These are phyloP conservation scores for Neonectria hederae DNA, from an alignment of 2,329 filamentous ascomycete species.

Conservation along the genomic window DNA sequence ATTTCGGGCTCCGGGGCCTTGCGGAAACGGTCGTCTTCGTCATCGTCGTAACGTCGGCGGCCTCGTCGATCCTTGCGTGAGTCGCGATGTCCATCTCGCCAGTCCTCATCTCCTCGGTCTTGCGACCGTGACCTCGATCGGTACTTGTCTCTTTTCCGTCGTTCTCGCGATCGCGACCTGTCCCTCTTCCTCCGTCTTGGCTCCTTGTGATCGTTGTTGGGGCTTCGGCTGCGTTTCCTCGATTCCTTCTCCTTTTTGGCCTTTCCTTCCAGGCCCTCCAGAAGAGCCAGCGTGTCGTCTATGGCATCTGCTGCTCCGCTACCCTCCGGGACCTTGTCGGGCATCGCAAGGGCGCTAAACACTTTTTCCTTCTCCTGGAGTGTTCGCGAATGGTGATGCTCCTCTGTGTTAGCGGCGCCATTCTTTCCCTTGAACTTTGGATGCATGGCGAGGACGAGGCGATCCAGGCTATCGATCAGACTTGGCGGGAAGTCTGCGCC, in stretches of 20 bases:
- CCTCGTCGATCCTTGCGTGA: slow-evolving; percentile 47
- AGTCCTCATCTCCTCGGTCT: slow-evolving; percentile 58
- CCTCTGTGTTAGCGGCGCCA: slow-evolving; percentile 50
- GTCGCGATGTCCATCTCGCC: slow-evolving; percentile 48
- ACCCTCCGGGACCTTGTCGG: slow-evolving; percentile 70
- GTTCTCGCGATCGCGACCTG: slow-evolving; percentile 54
- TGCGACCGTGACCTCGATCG: slow-evolving; percentile 52
- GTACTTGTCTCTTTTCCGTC: slow-evolving; percentile 48
- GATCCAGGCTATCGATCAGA: slow-evolving; percentile 90
- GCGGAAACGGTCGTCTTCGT: slow-evolving; percentile 68
- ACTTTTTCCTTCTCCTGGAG: slow-evolving; percentile 80
- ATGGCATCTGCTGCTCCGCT: slow-evolving; percentile 69
- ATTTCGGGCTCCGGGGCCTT: slow-evolving; percentile 76
- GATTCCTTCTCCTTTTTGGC: slow-evolving; percentile 58
- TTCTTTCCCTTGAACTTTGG: slow-evolving; percentile 79
- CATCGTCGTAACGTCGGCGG: slow-evolving; percentile 52
- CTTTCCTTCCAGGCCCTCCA: slow-evolving; percentile 86
- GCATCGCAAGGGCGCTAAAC: slow-evolving; percentile 90
- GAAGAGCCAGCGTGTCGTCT: slow-evolving; percentile 89
- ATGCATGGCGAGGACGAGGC: slow-evolving; percentile 88
- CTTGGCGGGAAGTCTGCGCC: slow-evolving; percentile 86
- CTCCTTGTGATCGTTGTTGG: slow-evolving; percentile 57
- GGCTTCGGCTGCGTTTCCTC: slow-evolving; percentile 69
- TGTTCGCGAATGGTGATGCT: slow-evolving; percentile 53
- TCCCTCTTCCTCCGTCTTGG: slow-evolving; percentile 53